Percentiles rank a stretch among this genome's conserved stretches.
Evolutionary conservation across 345 rosid genomes (phyloP).

Genomic region (Eucalyptus dawsonii): DNA sequence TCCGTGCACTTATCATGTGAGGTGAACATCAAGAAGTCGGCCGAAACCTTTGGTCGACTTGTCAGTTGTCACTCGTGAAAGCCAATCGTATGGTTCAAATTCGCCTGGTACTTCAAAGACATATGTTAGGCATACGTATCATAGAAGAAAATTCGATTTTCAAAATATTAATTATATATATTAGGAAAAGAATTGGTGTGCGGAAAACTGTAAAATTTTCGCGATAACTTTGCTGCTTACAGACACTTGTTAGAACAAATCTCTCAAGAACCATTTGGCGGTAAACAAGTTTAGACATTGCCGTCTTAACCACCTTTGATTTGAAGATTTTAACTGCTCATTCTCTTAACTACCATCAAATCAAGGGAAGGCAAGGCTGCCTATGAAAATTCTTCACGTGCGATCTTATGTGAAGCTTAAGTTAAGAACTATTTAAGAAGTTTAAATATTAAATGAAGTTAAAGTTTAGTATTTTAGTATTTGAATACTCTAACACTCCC

Average conservation of each 20-base stretch:
- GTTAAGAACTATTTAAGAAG: neutral
- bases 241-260: neutral
- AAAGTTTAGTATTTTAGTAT: neutral
- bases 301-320: neutral
- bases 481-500: neutral
- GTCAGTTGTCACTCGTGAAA: neutral
- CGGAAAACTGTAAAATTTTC: neutral
- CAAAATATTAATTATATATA: neutral
- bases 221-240: neutral
- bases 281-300: neutral
- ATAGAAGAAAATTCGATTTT: neutral
- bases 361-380: neutral
- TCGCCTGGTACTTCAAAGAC: neutral
- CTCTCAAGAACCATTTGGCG: neutral
- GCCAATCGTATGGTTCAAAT: neutral
- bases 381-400: neutral
- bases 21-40: neutral
- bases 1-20: neutral
- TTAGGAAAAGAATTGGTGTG: neutral
- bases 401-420: neutral
- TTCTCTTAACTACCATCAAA: neutral
- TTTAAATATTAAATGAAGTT: neutral
- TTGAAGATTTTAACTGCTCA: neutral
- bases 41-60: neutral
- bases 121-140: neutral